Percentiles rank a stretch among this genome's conserved stretches.
phyloP scores from a whole-genome alignment of 352 stramenopile species.

The Thraustochytrium sp. region DNA sequence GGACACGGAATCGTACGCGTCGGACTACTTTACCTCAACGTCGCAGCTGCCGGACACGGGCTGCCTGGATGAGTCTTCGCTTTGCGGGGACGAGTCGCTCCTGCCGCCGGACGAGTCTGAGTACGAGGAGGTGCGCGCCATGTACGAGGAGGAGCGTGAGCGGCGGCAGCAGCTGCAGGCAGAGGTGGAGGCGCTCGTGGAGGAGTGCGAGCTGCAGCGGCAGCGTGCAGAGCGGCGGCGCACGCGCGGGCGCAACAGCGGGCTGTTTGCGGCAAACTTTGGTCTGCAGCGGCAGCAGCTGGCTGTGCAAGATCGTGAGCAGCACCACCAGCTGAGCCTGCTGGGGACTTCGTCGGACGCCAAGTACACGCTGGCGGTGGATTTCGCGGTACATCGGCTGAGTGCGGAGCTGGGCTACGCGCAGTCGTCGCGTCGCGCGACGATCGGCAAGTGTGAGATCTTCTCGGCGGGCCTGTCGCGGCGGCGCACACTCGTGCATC shows the following conservation, averaged over 20 bases:
- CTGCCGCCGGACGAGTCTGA: not conserved
- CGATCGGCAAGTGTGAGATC: constrained; percentile 24
- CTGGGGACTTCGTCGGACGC: too few species aligned
- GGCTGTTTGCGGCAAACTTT: not conserved
- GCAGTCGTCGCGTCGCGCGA: not conserved
- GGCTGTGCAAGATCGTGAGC: too few species aligned
- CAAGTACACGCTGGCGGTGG: constrained; percentile 9
- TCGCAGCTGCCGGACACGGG: not conserved
- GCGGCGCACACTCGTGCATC: not conserved
- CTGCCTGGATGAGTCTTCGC: not conserved
- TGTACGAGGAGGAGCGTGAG: constrained; percentile 34
- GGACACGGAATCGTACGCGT: not conserved
- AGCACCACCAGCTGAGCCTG: too few species aligned
- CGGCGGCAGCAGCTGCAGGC: not conserved
- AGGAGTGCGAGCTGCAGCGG: not conserved
- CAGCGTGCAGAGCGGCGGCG: not conserved
- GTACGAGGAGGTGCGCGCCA: not conserved
- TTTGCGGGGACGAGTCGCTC: not conserved
- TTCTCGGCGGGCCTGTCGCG: not conserved
- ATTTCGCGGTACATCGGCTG: not conserved
- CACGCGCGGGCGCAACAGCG: not conserved
- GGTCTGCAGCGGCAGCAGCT: too few species aligned
- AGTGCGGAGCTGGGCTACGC: not conserved
- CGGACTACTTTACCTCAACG: not conserved
- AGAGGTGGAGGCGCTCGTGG: not conserved